These are phyloP conservation scores for Cutaneotrichosporon dermatis DNA, from an alignment of 1,284 basidiomycete species.

Conservation along the genomic window DNA sequence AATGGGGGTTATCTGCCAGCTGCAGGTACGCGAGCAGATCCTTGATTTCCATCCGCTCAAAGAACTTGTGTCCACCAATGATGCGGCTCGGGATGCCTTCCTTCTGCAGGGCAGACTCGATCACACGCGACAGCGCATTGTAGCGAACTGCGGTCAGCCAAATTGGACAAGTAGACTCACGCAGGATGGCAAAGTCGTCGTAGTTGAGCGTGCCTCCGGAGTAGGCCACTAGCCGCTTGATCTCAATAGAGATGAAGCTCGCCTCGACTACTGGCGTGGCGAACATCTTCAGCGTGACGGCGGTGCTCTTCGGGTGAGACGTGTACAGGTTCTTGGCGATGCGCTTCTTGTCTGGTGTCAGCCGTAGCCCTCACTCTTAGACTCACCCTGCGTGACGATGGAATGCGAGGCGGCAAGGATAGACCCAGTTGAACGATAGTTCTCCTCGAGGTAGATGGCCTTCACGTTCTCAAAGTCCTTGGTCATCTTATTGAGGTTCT, in stretches of 20 bases:
- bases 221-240: constrained; percentile 69
- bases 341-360: constrained; percentile 51
- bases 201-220: constrained; percentile 68
- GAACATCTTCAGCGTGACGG: constrained; percentile 53
- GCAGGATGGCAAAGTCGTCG: constrained; percentile 73
- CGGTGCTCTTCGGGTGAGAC: constrained; percentile 60
- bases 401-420: constrained; percentile 72
- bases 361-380: neutral
- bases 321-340: constrained; percentile 73
- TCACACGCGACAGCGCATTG: constrained; percentile 71
- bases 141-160: constrained; percentile 60
- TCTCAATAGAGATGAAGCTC: constrained; percentile 69
- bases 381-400: constrained; percentile 72
- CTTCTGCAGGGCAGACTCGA: constrained; percentile 74
- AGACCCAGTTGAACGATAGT: constrained; percentile 77
- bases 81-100: constrained; percentile 72
- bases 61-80: constrained; percentile 80
- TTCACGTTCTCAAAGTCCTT: constrained; percentile 62
- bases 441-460: constrained; percentile 76
- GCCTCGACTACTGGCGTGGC: constrained; percentile 55
- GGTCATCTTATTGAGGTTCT: constrained; percentile 72
- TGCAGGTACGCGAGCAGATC: constrained; percentile 84
- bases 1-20: constrained; percentile 74
- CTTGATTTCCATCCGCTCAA: constrained; percentile 80
- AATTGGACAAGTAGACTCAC: constrained; percentile 54